These are phyloP conservation scores for Tolypocladium endophyticum DNA, from an alignment of 2,329 filamentous ascomycete genomes.

Conservation along the genomic window DNA sequence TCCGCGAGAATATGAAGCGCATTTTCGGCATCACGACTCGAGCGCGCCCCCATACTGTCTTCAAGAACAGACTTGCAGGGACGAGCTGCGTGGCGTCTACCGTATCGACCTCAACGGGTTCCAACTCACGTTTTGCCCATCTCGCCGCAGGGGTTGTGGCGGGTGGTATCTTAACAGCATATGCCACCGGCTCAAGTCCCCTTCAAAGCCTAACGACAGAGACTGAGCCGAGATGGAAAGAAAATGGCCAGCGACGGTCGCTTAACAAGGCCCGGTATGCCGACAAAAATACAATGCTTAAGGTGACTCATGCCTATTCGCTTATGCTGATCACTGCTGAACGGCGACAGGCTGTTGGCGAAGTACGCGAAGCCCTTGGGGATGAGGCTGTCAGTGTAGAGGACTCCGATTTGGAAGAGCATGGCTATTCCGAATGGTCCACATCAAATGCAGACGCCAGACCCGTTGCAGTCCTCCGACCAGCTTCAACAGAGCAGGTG, in stretches of 20 bases:
- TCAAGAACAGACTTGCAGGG: background rate
- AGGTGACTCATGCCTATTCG: constrained; percentile 2
- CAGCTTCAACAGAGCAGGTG: constrained; percentile 53
- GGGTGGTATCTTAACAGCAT: constrained; percentile 1
- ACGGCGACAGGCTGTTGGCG: constrained; percentile 6
- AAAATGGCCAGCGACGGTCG: background rate
- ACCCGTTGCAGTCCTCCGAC: constrained; percentile 56
- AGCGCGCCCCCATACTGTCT: background rate
- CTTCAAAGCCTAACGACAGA: too few relatives aligned
- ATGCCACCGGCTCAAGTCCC: background rate
- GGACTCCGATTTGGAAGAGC: constrained; percentile 49
- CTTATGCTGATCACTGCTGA: background rate
- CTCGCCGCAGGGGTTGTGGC: constrained; percentile 1
- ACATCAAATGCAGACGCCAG: constrained; percentile 53
- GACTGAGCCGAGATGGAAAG: constrained; percentile 6
- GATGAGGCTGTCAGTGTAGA: constrained; percentile 53
- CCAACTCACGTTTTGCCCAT: background rate
- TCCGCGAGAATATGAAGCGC: background rate
- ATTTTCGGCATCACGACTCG: background rate
- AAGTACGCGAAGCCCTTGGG: constrained; percentile 22
- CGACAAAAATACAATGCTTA: constrained; percentile 11
- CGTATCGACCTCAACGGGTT: background rate
- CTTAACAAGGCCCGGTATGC: constrained; percentile 8
- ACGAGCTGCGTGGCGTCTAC: background rate
- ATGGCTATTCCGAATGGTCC: constrained; percentile 63